These are phyloP conservation scores for Solanum chilense DNA, from an alignment of 257 asterid genomes.

Conservation along the genomic window DNA sequence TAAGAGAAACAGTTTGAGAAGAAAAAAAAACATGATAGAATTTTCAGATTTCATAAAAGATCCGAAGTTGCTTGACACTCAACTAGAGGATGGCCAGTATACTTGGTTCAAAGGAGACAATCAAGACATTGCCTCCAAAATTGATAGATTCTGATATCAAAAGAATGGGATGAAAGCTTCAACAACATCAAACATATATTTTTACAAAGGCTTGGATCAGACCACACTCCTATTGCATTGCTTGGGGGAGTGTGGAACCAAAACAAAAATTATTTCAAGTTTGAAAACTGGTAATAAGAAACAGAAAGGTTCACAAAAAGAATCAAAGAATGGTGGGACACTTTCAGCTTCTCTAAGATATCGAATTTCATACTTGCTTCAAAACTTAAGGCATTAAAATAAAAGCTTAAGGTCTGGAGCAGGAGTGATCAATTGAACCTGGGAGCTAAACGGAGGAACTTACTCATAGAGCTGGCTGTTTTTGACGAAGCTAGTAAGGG, in stretches of 20 bases:
- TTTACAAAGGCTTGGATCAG: not conserved
- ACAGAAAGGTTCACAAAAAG: not conserved
- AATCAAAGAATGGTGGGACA: not conserved
- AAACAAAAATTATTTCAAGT: not conserved
- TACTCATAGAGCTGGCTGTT: not conserved
- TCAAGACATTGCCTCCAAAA: not conserved
- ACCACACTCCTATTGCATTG: not conserved
- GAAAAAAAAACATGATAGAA: too few species aligned
- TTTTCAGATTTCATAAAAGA: too few species aligned
- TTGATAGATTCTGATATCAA: not conserved
- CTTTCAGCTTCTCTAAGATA: not conserved
- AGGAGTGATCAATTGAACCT: too few species aligned
- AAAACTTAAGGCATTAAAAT: not conserved
- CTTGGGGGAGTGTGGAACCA: not conserved
- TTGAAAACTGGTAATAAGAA: not conserved
- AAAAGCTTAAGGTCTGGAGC: not conserved
- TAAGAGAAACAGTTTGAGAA: too few species aligned
- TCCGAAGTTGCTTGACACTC: not conserved
- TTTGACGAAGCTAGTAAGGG: not conserved
- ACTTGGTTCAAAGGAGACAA: not conserved
- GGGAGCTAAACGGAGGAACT: not conserved
- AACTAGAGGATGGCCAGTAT: not conserved
- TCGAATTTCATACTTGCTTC: not conserved
- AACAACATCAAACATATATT: not conserved
- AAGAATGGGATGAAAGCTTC: not conserved